Evolutionary conservation across 2,329 filamentous ascomycete genomes (phyloP).

Genomic region (Aspergillus neoniger): DNA sequence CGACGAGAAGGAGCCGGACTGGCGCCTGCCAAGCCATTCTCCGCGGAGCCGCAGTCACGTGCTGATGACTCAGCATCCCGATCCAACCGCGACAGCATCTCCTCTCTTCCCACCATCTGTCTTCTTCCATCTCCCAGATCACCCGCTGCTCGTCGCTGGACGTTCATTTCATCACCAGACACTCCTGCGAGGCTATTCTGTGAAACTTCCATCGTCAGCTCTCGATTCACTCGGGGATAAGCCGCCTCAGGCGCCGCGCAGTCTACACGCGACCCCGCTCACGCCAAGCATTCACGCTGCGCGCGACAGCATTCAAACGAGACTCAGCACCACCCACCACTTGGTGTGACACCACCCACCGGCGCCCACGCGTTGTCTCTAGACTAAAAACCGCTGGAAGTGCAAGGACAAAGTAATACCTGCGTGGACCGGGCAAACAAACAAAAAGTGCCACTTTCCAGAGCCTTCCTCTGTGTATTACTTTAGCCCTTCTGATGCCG

Average conservation of each 20-base stretch:
- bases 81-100: constrained; percentile 11
- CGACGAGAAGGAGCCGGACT: constrained; percentile 20
- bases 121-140: constrained; percentile 5
- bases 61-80: constrained; percentile 17
- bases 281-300: constrained; percentile 27
- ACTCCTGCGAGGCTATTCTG: neutral
- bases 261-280: constrained; percentile 34
- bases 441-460: constrained; percentile 30
- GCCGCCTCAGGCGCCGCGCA: constrained; percentile 1
- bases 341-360: constrained; percentile 18
- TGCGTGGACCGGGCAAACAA: constrained; percentile 27
- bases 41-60: constrained; percentile 27
- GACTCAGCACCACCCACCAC: constrained; percentile 17
- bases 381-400: constrained; percentile 23
- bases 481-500: constrained; percentile 41
- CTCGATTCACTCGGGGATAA: neutral
- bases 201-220: neutral
- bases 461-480: constrained; percentile 44
- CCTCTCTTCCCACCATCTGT: constrained; percentile 12
- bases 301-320: constrained; percentile 29
- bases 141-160: constrained; percentile 1
- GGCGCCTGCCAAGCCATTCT: constrained; percentile 25
- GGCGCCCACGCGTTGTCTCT: constrained; percentile 19
- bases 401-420: constrained; percentile 37
- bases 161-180: neutral